Base-by-base conservation (phyloP, 768 basidiomycete genomes). In the Pisolithus tinctorius region DNA sequence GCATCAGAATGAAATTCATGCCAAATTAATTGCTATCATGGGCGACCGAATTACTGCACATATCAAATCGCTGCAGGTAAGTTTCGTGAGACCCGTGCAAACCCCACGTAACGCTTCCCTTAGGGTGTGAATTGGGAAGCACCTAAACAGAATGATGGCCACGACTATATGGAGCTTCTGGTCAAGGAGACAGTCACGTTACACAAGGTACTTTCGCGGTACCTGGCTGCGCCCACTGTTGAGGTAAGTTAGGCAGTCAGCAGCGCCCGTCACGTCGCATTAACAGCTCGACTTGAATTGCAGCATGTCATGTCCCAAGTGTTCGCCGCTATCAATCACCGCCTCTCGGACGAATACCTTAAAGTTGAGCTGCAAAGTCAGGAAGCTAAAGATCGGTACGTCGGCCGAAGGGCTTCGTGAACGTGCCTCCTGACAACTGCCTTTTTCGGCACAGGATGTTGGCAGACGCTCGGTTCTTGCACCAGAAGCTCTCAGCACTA, bases 1-100 rank as follows among this genome's bases (percentile, higher is more conserved):
- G 68, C 96, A 99, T 69, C 96, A 99, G 69, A 90, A 95, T 63
- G 96, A 98, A 74, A 98, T 99, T 49, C 95, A 98, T 67, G 81
- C 91, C 47, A 99, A 99, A 72, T 76, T 99, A 50, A 86, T 99
- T 53, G 89, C 92, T 40, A 99, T 98, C 70, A 99, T 99, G 96
- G 87, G 93, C 37, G 95, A 98, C 69, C 80, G 95, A 51, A 73
- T 98, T 42, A 81, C 75, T 58, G 83, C 86, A 1, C 95, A 98
- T 65, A 86, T 92, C 64, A 84, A 81, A 60, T 76, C 86, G 25
- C 75, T 98, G 48, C 84, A 88, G 73, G 91, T 86, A 55, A 64
- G 68, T 57, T 63, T 56, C 51, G 47, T 43, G 43, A 52, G 40
- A 50, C 29, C 48, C 29, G 17, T 30, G 20, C 43, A 31, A 27